phyloP scores from a whole-genome alignment of 371 early-diverging fungal species.

The Fennellomyces sp. region DNA sequence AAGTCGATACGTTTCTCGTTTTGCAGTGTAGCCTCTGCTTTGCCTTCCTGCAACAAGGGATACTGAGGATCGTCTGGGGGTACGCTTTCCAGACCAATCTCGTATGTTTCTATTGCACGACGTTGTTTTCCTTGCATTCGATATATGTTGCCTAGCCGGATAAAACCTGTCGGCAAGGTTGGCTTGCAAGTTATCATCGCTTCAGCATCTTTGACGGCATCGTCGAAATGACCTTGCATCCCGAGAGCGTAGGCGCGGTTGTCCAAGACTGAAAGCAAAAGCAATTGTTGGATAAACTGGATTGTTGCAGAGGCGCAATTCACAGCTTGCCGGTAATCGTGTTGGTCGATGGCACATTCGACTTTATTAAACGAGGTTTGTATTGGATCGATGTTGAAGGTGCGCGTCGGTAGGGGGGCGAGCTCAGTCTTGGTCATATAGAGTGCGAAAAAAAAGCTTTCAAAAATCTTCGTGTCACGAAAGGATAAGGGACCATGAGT shows the following conservation, averaged over 20 bases:
- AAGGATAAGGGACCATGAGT: too few species aligned
- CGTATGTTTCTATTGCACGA: neutral
- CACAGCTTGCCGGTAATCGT: too few species aligned
- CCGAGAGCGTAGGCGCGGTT: neutral
- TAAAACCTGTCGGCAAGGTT: neutral
- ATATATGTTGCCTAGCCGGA: slow-evolving; percentile 8
- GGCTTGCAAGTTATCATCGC: slow-evolving; percentile 4
- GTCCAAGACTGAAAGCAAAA: neutral
- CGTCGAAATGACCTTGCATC: neutral
- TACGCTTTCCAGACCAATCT: neutral
- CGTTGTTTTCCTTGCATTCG: slow-evolving; percentile 4
- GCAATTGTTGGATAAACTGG: neutral
- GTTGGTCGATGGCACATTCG: too few species aligned
- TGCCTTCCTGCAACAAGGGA: neutral
- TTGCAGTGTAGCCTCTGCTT: neutral
- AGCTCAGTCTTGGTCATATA: too few species aligned
- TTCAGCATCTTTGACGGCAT: neutral
- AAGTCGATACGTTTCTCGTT: slow-evolving; percentile 1
- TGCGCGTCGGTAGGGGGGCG: too few species aligned
- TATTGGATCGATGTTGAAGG: too few species aligned
- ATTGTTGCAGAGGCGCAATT: neutral
- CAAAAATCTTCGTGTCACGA: too few species aligned
- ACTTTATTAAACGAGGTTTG: too few species aligned
- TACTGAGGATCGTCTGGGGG: neutral
- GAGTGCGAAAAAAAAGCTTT: too few species aligned